Base-by-base conservation (phyloP, 2,329 filamentous ascomycete species). In the Aschersonia sp. region DNA sequence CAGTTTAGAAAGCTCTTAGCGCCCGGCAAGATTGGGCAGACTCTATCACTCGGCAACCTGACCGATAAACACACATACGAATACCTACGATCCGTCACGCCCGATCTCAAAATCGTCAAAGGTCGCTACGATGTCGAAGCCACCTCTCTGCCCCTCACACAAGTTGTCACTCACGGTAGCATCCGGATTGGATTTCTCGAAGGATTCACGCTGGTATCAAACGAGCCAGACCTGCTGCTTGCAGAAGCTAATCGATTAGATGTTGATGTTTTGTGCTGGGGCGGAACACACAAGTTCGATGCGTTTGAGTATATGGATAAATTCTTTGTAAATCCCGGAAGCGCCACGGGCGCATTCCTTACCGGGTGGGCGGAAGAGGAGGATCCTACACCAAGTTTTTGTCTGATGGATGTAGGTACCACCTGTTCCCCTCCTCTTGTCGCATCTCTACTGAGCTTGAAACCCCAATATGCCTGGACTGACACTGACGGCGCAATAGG, bases 361-460 rank as follows among this genome's bases (percentile, higher is more conserved):
- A 74, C 73, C 1, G 73, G 74, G 22, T 81, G 76, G 72, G 68
- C 67, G 22, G 75, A 74, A 41, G 71, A 67, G n/a, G 79, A 85
- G 59, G 84, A 90, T 48, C 84, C 84, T 30, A 82, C 81, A 48
- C 90, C 90, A 30, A 95, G 88, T 62, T 95, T 97, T 66, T 95
- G 92, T 60, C 68, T 97, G 64, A 95, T 97, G 90, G 90, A 97
- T 76, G 89, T 95, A 65, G 71, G 87, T 83, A 43, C 45, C 42
- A 45, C 7, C n/a, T 22, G 12, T 30, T 30, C 12, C 35, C 10
- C 37, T 12, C 30, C 44, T 14, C 31, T 46, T 14, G 14, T 14
- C 14, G 14, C 14, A 14, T 14, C 14, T 14, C 14, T 14, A 14
- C 14, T 14, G 14, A 14, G 14, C 14, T 14, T 14, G 14, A 14